Evolutionary conservation across 2,329 filamentous ascomycete species (phyloP), one percentile per base, ranked within the genome.

Genomic region (Leptosphaerulina australis): DNA sequence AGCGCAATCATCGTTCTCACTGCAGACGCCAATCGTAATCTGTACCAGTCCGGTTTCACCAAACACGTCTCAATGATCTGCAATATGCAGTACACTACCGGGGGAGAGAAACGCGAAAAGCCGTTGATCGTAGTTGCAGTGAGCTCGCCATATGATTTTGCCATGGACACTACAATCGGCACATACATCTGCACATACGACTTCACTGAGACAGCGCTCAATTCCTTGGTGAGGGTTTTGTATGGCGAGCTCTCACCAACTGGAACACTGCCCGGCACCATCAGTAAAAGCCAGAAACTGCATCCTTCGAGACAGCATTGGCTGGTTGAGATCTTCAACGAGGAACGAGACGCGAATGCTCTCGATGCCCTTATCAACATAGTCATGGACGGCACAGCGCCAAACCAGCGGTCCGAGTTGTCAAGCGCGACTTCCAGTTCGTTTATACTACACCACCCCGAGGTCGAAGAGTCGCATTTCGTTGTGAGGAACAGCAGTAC

Each of bases 61-160:
- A 97, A 97, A 70, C 93, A 97, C 60, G 90, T 97, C 7, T 88
- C 92, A 10, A 94, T 96, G 88, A 93, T 97, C 74, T 97, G 92
- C 74, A 90, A 89, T 17, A 88, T 91, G 83, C 81, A 91, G 49
- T 79, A 77, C 55, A 84, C 85, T 5, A 85, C 87, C 5, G 83
- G 83, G 11, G 88, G 88, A 2, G 88, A 91, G 67, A 90, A 76
- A 49, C 75, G 78, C 8, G 81, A 94, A 71, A 97, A 96, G 74
- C 90, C 92, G 1, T 76, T 97, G 28, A 86, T 97, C 18, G 93
- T 97, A 3, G 88, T 97, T 6, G 89, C 93, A 0, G 92, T 96
- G 60, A 96, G 91, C 73, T 97, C 92, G 0, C 93, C 93, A 0
- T 97, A 97, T 71, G 93, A 97, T 71, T 97, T 97, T 70, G 91